A percentile compares a stretch with the other conserved stretches of the same genome.
These are phyloP conservation scores for Metschnikowia noctiluminum DNA, from an alignment of 805 yeast species.

Conservation along the genomic window DNA sequence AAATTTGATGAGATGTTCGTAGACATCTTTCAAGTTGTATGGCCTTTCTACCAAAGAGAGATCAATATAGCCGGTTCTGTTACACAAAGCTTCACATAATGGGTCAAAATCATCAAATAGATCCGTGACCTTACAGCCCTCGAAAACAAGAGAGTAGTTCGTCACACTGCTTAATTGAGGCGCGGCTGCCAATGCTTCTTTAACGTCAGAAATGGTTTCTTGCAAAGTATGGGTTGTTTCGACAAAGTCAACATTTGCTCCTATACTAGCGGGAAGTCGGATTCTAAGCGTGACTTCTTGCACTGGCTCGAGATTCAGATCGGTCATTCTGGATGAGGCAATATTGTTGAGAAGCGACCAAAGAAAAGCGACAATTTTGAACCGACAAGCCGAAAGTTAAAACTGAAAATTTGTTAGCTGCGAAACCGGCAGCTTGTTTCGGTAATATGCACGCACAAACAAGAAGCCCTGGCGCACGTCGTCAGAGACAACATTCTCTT, in stretches of 20 bases:
- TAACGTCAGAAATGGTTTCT: conserved; percentile 56
- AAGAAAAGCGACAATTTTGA: not conserved
- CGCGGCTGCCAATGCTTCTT: conserved; percentile 53
- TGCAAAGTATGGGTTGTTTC: conserved; percentile 30
- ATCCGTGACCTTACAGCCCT: conserved; percentile 31
- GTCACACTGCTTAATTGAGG: conserved; percentile 60
- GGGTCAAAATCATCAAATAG: conserved; percentile 27
- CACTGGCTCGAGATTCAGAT: conserved; percentile 16
- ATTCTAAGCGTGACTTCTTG: conserved; percentile 23
- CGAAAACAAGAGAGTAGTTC: conserved; percentile 47
- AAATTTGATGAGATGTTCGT: conserved; percentile 59
- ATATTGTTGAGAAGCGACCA: not conserved
- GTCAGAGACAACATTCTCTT: too few relatives aligned
- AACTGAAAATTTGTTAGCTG: conserved; percentile 9
- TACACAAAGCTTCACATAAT: conserved; percentile 22
- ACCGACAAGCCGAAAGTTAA: too few relatives aligned
- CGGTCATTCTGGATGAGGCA: conserved; percentile 14
- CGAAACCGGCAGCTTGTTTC: conserved; percentile 6
- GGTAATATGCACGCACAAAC: conserved; percentile 2
- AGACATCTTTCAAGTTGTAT: conserved; percentile 58
- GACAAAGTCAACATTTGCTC: conserved; percentile 20
- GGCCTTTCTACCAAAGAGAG: conserved; percentile 50
- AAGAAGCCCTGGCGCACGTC: not conserved
- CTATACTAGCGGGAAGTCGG: conserved; percentile 17
- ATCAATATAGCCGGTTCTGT: conserved; percentile 27